A percentile compares a stretch with the other conserved stretches of the same genome.
Evolutionary conservation across 352 stramenopile species (phyloP).

Genomic region (Phytophthora citrophthora): DNA sequence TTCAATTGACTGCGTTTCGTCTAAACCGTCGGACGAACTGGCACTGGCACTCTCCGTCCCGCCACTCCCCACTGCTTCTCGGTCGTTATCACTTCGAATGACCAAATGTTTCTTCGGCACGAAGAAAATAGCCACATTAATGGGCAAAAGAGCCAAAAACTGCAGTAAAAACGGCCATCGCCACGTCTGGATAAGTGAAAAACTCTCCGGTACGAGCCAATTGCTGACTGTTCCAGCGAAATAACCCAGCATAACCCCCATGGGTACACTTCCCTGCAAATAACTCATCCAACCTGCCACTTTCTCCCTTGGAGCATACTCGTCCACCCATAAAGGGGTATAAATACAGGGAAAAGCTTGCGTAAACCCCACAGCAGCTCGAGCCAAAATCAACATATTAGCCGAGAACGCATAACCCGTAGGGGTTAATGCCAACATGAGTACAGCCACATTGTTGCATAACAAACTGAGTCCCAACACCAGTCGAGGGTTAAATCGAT

Average conservation of each 20-base stretch:
- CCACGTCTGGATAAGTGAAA: conserved; percentile 74
- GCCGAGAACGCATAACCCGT: conserved; percentile 72
- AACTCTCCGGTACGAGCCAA: conserved; percentile 77
- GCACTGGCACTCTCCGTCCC: conserved; percentile 48
- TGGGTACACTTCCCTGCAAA: conserved; percentile 79
- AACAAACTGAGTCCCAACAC: conserved; percentile 78
- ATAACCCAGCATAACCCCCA: conserved; percentile 89
- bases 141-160: conserved; percentile 72
- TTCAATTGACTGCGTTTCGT: conserved; percentile 55
- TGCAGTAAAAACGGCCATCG: conserved; percentile 88
- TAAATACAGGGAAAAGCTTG: conserved; percentile 87
- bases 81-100: conserved; percentile 65
- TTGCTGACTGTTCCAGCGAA: conserved; percentile 84
- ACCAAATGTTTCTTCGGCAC: conserved; percentile 79
- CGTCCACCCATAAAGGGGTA: conserved; percentile 86
- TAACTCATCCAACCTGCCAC: conserved; percentile 88
- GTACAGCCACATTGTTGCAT: conserved; percentile 76
- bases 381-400: conserved; percentile 74
- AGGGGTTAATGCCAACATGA: conserved; percentile 76
- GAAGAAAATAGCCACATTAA: conserved; percentile 85
- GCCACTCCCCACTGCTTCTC: conserved; percentile 32
- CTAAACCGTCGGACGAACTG: conserved; percentile 50
- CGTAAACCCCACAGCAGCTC: conserved; percentile 80
- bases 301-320: conserved; percentile 79
- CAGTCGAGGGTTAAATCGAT: conserved; percentile 66